Conservation (phyloP, 495 filamentous ascomycete species). For the Xylaria cubensis region DNA sequence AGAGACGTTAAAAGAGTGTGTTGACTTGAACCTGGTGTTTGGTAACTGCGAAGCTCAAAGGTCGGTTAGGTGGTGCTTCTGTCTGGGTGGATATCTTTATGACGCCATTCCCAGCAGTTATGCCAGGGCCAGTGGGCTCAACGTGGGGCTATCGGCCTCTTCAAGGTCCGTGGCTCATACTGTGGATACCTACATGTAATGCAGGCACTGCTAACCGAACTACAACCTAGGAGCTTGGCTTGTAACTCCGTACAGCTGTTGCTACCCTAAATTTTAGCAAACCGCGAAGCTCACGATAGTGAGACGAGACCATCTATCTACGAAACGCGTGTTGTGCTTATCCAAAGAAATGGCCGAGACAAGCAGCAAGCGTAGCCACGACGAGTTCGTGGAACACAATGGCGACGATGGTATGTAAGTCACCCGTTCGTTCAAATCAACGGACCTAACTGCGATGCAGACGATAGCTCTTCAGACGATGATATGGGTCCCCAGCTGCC, state of each 20-base stretch:
- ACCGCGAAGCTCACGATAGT: not conserved
- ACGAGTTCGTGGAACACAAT: constrained; percentile 48
- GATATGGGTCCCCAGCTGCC: constrained; percentile 93
- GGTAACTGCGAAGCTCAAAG: not conserved
- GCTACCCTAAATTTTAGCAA: constrained; percentile 14
- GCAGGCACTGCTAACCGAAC: not conserved
- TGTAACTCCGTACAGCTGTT: not conserved
- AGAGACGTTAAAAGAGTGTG: not conserved
- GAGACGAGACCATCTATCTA: not conserved
- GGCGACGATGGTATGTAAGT: constrained; percentile 49
- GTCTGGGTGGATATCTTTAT: not conserved
- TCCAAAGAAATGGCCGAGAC: constrained; percentile 30
- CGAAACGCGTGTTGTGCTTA: not conserved
- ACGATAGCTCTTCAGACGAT: constrained; percentile 81
- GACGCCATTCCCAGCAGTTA: constrained; percentile 12
- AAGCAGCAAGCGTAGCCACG: constrained; percentile 56
- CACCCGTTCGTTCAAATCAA: not conserved
- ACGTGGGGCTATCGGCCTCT: constrained; percentile 12
- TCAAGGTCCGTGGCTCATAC: not conserved
- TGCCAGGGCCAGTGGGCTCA: not conserved
- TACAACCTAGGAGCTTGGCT: not conserved
- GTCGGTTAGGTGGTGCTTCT: not conserved
- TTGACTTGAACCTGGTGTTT: not conserved
- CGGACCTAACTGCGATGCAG: constrained; percentile 44
- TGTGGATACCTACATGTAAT: not conserved